These are phyloP conservation scores for Vinca minor DNA, from an alignment of 257 asterid genomes.

Conservation along the genomic window DNA sequence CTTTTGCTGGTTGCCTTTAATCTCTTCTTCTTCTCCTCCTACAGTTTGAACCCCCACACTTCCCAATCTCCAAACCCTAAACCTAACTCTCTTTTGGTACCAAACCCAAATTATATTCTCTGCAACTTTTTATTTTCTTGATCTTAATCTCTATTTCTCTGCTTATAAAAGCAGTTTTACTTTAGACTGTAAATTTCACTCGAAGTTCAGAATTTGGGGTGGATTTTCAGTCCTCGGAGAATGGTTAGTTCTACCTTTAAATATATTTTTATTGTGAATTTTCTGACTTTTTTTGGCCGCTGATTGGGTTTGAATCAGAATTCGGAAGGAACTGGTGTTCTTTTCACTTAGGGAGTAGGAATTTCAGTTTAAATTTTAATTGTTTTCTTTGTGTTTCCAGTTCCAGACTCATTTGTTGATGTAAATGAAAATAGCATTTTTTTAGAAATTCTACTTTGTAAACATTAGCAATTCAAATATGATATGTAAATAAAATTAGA, in stretches of 20 bases:
- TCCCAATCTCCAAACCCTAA: slow-evolving; percentile 1
- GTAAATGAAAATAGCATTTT: too few species aligned
- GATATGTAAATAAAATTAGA: too few species aligned
- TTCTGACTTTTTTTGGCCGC: not conserved
- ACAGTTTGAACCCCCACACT: not conserved
- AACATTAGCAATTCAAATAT: not conserved
- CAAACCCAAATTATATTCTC: not conserved
- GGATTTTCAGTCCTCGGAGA: slow-evolving; percentile 4
- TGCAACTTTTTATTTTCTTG: not conserved
- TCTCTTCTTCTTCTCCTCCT: not conserved
- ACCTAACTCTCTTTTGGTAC: not conserved
- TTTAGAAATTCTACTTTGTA: not conserved
- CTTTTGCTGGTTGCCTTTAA: too few species aligned
- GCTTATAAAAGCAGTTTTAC: not conserved
- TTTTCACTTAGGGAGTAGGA: too few species aligned
- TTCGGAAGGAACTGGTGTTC: not conserved
- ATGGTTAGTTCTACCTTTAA: slow-evolving; percentile 19
- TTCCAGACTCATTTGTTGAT: too few species aligned
- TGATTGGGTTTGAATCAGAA: not conserved
- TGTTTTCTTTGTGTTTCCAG: too few species aligned
- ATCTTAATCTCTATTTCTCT: not conserved
- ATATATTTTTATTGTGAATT: not conserved
- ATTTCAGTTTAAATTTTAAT: too few species aligned
- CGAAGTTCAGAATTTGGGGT: not conserved
- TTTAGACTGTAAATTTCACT: not conserved